Evolutionary conservation across 2,329 filamentous ascomycete species (phyloP).

Genomic region (Nothophaeocryptopus gaeumannii): DNA sequence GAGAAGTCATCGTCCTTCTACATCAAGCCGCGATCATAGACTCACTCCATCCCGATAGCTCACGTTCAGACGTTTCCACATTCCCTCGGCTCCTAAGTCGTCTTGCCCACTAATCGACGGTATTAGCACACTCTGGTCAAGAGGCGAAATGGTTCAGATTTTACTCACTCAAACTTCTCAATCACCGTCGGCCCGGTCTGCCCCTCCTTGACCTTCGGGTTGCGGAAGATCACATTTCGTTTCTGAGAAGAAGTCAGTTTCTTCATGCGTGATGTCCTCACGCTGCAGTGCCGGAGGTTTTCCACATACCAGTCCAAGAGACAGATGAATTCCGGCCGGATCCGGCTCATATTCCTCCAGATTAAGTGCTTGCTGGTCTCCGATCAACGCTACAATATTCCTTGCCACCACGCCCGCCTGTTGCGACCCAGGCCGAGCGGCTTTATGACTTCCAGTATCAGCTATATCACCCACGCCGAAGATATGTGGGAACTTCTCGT

Average conservation of each 20-base stretch:
- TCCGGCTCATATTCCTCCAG: constrained; percentile 5
- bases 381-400: constrained; percentile 53
- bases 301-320: constrained; percentile 12
- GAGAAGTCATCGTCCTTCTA: no score
- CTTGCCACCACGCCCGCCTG: constrained; percentile 55
- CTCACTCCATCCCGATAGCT: no score
- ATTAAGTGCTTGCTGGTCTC: constrained; percentile 16
- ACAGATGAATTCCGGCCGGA: constrained; percentile 19
- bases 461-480: constrained; percentile 66
- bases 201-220: constrained; percentile 18
- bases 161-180: constrained; percentile 17
- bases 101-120: constrained; percentile 9
- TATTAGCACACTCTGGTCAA: background rate
- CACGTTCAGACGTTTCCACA: constrained; percentile 16
- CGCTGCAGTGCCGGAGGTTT: background rate
- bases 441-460: constrained; percentile 52
- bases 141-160: background rate
- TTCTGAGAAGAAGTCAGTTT: constrained; percentile 3
- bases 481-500: constrained; percentile 50
- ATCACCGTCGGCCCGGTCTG: constrained; percentile 15
- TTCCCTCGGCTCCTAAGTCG: constrained; percentile 17
- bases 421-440: constrained; percentile 51
- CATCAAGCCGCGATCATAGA: no score
- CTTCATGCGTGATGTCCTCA: background rate
- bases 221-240: constrained; percentile 19